Conservation (phyloP, 352 stramenopile species). For the Globisporangium yorkense region DNA sequence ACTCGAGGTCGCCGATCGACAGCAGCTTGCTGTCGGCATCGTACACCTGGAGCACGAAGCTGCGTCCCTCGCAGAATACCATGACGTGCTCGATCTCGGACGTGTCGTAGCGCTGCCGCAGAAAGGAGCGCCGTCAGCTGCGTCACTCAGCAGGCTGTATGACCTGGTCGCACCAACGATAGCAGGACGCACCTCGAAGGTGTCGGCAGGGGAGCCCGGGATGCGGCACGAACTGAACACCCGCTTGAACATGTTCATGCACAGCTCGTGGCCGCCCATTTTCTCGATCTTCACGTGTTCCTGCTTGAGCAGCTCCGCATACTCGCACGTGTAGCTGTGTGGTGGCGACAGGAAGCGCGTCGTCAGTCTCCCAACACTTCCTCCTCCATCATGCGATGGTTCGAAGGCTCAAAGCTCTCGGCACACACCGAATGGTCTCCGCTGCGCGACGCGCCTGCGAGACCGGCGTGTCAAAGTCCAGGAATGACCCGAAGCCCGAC, state of each 20-base stretch:
- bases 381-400: conserved; percentile 8
- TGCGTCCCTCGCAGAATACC: conserved; percentile 45
- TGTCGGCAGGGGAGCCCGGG: conserved; percentile 43
- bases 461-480: conserved; percentile 75
- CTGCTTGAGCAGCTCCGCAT: conserved; percentile 81
- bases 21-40: conserved; percentile 37
- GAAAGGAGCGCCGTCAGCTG: not conserved
- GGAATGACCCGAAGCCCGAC: conserved; percentile 93
- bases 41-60: conserved; percentile 47
- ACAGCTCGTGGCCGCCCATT: conserved; percentile 85
- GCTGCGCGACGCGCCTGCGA: conserved; percentile 49
- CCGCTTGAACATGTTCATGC: conserved; percentile 85
- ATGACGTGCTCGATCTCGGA: conserved; percentile 32
- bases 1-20: conserved; percentile 59
- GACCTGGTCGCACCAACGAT: not conserved
- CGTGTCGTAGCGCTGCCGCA: conserved; percentile 24
- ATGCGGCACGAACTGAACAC: conserved; percentile 91
- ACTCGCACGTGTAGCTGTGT: conserved; percentile 67
- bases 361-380: not conserved
- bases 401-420: not conserved
- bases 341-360: conserved; percentile 28
- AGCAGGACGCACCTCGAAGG: conserved; percentile 26
- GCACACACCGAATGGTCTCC: conserved; percentile 40
- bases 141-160: not conserved
- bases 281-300: conserved; percentile 79